Conservation (phyloP, 306 rosid species). For the Canavalia ensiformis region DNA sequence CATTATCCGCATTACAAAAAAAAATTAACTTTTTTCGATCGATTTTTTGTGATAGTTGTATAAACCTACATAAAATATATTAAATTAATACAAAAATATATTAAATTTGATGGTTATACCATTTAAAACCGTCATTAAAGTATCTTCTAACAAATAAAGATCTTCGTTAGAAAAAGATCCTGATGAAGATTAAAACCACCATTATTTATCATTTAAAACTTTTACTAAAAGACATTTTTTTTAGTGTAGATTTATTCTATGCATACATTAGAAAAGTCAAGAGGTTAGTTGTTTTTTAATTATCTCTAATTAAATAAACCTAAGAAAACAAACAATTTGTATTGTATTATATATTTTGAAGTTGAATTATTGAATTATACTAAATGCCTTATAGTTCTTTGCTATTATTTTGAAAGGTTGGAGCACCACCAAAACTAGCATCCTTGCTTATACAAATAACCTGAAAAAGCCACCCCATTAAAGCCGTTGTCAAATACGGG, state of each 20-base stretch:
- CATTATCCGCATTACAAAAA: no score
- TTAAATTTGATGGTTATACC: no score
- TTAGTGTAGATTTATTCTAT: constrained; percentile 62
- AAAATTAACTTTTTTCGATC: no score
- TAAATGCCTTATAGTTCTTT: constrained; percentile 4
- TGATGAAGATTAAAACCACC: no score
- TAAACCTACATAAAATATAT: no score
- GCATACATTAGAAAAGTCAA: constrained; percentile 77
- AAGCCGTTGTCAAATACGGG: constrained; percentile 55
- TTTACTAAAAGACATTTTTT: no score
- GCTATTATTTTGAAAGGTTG: constrained; percentile 58
- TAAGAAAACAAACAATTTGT: neutral
- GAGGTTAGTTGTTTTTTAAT: constrained; percentile 48
- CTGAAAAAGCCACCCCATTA: constrained; percentile 48
- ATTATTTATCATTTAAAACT: no score
- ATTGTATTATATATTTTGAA: neutral
- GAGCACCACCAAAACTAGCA: constrained; percentile 74
- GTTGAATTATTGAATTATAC: neutral
- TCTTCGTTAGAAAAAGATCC: no score
- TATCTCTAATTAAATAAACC: neutral
- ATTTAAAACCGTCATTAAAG: no score
- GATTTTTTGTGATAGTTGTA: no score
- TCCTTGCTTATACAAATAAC: constrained; percentile 64
- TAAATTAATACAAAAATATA: no score
- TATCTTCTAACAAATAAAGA: no score